Evolutionary conservation across 225 moss, liverwort and hornwort genomes (phyloP).

Genomic region (Rhytidiadelphus loreus): DNA sequence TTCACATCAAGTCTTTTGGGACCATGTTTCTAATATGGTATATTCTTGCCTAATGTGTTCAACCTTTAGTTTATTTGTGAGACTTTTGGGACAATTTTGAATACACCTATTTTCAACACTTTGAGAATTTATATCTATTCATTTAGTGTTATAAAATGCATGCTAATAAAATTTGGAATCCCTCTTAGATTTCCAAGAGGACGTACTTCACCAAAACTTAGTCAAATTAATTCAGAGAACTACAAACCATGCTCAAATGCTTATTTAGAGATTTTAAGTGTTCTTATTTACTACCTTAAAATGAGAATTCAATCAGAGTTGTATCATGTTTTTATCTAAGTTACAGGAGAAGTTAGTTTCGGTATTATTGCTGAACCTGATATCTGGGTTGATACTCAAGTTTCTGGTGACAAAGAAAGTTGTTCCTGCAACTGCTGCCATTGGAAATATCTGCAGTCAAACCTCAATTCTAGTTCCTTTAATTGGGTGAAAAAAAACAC

Average conservation of each 20-base stretch:
- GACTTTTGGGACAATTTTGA: fast-evolving
- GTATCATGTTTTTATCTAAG: not conserved
- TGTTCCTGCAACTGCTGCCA: not conserved
- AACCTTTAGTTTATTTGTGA: not conserved
- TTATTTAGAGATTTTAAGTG: not conserved
- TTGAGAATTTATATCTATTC: not conserved
- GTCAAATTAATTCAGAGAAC: not conserved
- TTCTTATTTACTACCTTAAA: not conserved
- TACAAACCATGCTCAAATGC: not conserved
- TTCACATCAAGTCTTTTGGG: not conserved
- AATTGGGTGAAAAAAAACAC: too few species aligned
- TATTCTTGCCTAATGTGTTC: not conserved
- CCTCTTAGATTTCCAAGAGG: not conserved
- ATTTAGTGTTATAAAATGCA: not conserved
- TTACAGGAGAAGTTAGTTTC: not conserved
- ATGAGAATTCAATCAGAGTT: not conserved
- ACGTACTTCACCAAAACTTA: not conserved
- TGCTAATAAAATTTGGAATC: not conserved
- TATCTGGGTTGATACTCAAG: constrained; percentile 27
- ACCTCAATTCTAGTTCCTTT: not conserved
- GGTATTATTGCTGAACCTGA: not conserved
- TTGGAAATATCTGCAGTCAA: constrained; percentile 8
- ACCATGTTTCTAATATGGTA: not conserved
- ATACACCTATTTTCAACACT: not conserved
- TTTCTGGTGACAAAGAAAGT: constrained; percentile 16